Evolutionary conservation across 2,329 filamentous ascomycete species (phyloP), one percentile per base, ranked within the genome.

Genomic region (Colletotrichum musicola): DNA sequence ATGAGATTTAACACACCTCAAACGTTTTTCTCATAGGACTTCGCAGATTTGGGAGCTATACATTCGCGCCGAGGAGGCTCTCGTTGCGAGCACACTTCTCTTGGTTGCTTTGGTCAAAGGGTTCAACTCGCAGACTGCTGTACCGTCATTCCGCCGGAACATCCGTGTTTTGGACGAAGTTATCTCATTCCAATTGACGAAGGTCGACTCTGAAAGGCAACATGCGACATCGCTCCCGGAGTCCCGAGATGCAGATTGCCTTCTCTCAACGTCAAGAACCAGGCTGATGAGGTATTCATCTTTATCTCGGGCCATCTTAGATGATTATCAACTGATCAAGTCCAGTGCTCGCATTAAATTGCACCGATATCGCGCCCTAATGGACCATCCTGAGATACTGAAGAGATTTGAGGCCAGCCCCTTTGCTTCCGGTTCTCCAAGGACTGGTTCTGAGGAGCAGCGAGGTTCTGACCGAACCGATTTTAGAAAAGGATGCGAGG

Each of bases 341-440:
- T 9, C 6, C 2, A 57, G 54, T 30, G 54, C 54, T 7, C 54
- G 54, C 7, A 57, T 57, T 18, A 57, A 57, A 20, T 35, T 57
- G 20, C 38, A 57, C 4, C 42, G 54, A 44, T 57, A 57, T 44
- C 54, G 54, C 4, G 54, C 54, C 38, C 25, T 57, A 13, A 57
- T 46, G 20, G 20, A 42, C 6, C 27, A 46, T 1, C 20, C 30
- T 12, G 35, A 14, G 3, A 46, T 46, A 9, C 16, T 57, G 22
- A 22, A 18, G 3, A n/a, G 20, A 1, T 46, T 46, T 1, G 38
- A 46, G 9, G 16, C 54, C 35, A 35, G 0, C 16, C 13, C 14
- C 14, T 3, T n/a, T 30, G 20, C 38, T 20, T 16, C 0, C 10
- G 22, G 22, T 25, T 25, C 0, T n/a, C 10, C 13, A 7, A 13